Percentiles rank a stretch among this genome's conserved stretches.
phyloP scores from a whole-genome alignment of 768 basidiomycete species.

The Crepidotus variabilis region DNA sequence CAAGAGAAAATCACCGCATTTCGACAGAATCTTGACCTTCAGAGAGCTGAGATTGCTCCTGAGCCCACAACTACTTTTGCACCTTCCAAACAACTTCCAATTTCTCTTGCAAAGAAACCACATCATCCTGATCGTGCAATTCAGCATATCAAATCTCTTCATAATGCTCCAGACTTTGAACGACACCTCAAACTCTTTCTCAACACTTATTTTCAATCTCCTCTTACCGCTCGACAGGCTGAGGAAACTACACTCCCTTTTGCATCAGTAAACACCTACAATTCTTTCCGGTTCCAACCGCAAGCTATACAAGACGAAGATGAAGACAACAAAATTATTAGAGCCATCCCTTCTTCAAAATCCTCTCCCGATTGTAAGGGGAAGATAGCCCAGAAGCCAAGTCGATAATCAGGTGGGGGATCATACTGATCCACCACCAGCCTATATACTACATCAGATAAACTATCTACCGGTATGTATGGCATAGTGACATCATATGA shows the following conservation, averaged over 20 bases:
- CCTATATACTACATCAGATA: no score
- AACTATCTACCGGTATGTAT: no score
- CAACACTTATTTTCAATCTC: constrained; percentile 18
- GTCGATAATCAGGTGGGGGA: no score
- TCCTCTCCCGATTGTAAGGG: constrained; percentile 5
- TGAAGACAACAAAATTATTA: constrained; percentile 14
- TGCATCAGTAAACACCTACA: constrained; percentile 13
- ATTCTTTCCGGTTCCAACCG: constrained; percentile 18
- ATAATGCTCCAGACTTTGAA: constrained; percentile 19
- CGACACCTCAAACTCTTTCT: constrained; percentile 16
- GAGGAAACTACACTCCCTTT: constrained; percentile 10
- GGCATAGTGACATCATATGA: no score
- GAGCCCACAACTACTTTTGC: not conserved
- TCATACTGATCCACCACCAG: no score
- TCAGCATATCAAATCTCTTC: constrained; percentile 1
- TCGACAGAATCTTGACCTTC: not conserved
- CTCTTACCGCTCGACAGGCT: not conserved
- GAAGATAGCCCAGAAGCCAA: no score
- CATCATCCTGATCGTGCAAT: constrained; percentile 13
- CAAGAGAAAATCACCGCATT: constrained; percentile 27
- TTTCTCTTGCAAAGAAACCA: constrained; percentile 8
- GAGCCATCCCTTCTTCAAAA: constrained; percentile 14
- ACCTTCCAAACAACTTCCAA: not conserved
- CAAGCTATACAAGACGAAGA: constrained; percentile 14
- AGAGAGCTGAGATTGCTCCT: not conserved